Base-by-base conservation (phyloP, 108 stramenopile species). In the Asterionellopsis glacialis region DNA sequence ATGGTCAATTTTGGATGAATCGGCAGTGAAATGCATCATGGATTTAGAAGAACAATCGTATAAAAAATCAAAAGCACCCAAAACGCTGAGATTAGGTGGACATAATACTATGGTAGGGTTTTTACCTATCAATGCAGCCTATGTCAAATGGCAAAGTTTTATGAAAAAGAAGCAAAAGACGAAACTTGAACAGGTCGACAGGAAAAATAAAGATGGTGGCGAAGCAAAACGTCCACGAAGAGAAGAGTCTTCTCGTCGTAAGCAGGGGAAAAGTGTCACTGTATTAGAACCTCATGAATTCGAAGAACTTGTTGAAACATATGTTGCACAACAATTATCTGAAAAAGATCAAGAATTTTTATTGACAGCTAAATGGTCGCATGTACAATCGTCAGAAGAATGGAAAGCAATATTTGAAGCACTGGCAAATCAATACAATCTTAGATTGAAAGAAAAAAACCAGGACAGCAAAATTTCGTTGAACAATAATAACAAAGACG, bases 381-480 rank as follows among this genome's bases (percentile, higher is more conserved):
- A 68, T 22, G 44, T 55, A 12, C 24, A 63, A 55, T 63, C 58
- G 51, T 71, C 70, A 23, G 10, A n/a, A 14, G 45, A 57, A 4
- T 74, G 64, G 67, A 59, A 72, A 22, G 41, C 60, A n/a, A 59
- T 60, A 7, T 25, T 77, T 14, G 68, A 73, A 51, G 42, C 33
- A 28, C 65, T 77, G 76, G 52, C 76, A 15, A 47, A 21, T 28
- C 59, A 77, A 27, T 77, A 77, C 51, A 77, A 77, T 61, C 23
- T 27, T 19, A 51, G 44, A 12, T 57, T 70, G 61, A 27, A 24
- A 40, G 26, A 40, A 16, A 61, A 44, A 33, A 27, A 70, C 41
- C n/a, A n/a, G n/a, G n/a, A n/a, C n/a, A n/a, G n/a, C n/a, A n/a
- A n/a, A n/a, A n/a, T n/a, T n/a, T n/a, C n/a, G n/a, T n/a, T n/a